These are phyloP conservation scores for Turritis glabra DNA, from an alignment of 345 rosid species.

Conservation along the genomic window DNA sequence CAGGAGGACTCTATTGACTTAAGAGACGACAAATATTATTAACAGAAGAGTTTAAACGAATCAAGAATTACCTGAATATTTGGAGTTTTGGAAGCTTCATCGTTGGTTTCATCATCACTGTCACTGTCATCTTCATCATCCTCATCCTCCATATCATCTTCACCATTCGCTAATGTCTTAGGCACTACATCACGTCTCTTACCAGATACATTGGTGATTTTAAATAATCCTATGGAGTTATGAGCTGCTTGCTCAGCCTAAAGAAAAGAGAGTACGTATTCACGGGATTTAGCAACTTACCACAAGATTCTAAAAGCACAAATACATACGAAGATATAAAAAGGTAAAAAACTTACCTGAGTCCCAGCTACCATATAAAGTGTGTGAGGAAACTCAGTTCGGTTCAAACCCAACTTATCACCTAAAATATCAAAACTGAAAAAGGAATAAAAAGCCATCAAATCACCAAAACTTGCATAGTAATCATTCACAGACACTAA, in stretches of 20 bases:
- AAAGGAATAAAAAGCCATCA: background rate
- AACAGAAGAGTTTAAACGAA: slow-evolving; percentile 2
- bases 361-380: slow-evolving; percentile 87
- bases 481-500: slow-evolving; percentile 12
- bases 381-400: slow-evolving; percentile 87
- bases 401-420: slow-evolving; percentile 82
- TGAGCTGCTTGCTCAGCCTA: slow-evolving; percentile 84
- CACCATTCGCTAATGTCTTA: slow-evolving; percentile 46
- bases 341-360: slow-evolving; percentile 55
- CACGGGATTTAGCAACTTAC: background rate
- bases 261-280: background rate
- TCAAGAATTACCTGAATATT: slow-evolving; percentile 60
- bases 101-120: slow-evolving; percentile 70
- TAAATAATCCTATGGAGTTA: slow-evolving; percentile 82
- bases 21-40: slow-evolving; percentile 1
- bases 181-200: slow-evolving; percentile 80
- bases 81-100: slow-evolving; percentile 61
- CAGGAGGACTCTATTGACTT: background rate
- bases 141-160: slow-evolving; percentile 57
- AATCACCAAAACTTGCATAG: background rate
- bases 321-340: background rate
- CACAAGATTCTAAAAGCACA: background rate
- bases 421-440: slow-evolving; percentile 80
- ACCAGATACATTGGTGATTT: slow-evolving; percentile 74
- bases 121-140: slow-evolving; percentile 61